Conservation (phyloP, 1,284 basidiomycete genomes). For the Cryptococcus jaspeensis region DNA sequence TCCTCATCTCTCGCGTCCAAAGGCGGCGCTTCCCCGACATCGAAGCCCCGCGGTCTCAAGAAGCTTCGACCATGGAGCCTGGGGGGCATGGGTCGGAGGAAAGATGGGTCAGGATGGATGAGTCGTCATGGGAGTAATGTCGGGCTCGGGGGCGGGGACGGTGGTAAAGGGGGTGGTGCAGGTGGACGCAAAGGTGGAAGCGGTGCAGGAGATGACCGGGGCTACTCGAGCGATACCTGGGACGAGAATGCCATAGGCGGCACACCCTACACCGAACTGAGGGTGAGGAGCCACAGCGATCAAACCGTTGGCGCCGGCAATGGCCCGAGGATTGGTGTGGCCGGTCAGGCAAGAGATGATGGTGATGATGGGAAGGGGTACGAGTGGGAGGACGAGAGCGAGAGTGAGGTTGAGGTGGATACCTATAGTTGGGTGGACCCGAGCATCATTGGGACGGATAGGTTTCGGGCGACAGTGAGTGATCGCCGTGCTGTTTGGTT, state of each 20-base stretch:
- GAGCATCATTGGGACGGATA: slow-evolving; percentile 21
- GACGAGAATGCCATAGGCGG: no score
- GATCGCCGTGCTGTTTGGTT: not conserved
- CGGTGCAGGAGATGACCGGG: not conserved
- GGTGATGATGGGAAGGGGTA: slow-evolving; percentile 4
- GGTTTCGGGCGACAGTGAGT: slow-evolving; percentile 21
- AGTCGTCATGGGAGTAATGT: not conserved
- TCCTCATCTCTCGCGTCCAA: not conserved
- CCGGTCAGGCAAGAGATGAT: not conserved
- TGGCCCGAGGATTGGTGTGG: not conserved
- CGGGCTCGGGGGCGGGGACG: no score
- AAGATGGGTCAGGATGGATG: slow-evolving; percentile 4
- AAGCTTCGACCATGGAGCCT: slow-evolving; percentile 22
- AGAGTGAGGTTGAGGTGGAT: slow-evolving; percentile 27
- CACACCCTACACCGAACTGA: not conserved
- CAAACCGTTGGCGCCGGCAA: not conserved
- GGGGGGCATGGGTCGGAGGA: slow-evolving; percentile 8
- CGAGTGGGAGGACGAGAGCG: slow-evolving; percentile 29
- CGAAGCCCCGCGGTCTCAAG: slow-evolving; percentile 6
- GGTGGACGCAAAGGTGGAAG: not conserved
- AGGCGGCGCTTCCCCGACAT: not conserved
- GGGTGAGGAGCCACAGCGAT: not conserved
- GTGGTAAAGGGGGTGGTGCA: no score
- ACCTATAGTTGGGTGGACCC: slow-evolving; percentile 37
- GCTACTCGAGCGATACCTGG: no score